Base-by-base conservation (phyloP, 768 basidiomycete species). In the Clitopilus hobsonii region DNA sequence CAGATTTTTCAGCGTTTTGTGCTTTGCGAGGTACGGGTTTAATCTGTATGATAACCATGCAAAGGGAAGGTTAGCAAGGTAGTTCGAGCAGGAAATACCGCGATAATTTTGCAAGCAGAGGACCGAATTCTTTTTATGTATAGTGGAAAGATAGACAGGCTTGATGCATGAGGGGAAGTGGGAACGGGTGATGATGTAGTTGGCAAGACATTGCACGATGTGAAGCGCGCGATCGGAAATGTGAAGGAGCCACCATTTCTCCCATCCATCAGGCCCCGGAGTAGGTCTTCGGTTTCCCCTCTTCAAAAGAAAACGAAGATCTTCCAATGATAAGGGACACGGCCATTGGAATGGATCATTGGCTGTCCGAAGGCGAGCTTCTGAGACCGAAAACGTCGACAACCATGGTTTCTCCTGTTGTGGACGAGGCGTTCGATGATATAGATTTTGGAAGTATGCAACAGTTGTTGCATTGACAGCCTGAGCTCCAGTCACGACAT, bases 191-290 rank as follows among this genome's bases (percentile, higher is more conserved):
- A 70, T 56, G 5, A 60, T 55, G 53, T 66, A 69, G 59, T 70
- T 71, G 45, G 58, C 54, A 1, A 73, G 64, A 16, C 62, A 49
- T 0, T 67, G 55, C 1, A 71, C 63, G 0, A 65, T 38, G 0
- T 41, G 6, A 1, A 71, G 58, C 0, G 63, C 58, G 1, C 24
- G 0, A 47, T 70, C 68, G 0, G 60, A 61, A 0, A 73, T 58
- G 1, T 56, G n/a, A 24, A 63, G 63, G 0, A 70, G 29, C 11
- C 54, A 59, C 71, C 71, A 72, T 57, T 72, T 71, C 57, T 71
- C 69, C 70, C 69, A 69, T n/a, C 58, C 58, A 54, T 71, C 70
- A 1, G 67, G 67, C 0, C 68, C 69, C 1, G 69, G 70, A 0
- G 66, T 48, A 1, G 70, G 70, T 2, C 63, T 57, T 2, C 55